Conservation (phyloP, 352 stramenopile species). For the Globisporangium camurandrum region DNA sequence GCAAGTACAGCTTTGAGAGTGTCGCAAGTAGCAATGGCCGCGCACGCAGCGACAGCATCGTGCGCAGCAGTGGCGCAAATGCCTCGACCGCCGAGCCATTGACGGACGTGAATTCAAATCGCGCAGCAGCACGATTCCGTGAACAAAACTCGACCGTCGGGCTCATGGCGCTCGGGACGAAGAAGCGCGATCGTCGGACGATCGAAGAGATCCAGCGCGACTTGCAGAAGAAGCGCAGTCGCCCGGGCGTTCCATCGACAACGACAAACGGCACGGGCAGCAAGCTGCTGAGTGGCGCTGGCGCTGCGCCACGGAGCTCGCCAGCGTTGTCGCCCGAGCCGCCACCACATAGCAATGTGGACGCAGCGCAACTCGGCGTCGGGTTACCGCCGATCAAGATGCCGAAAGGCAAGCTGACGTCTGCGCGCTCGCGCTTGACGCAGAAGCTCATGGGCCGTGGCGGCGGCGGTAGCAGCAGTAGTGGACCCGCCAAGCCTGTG, state of each 20-base stretch:
- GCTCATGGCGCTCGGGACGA: constrained; percentile 76
- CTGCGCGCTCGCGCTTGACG: constrained; percentile 57
- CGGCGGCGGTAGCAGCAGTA: constrained; percentile 19
- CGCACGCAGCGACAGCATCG: neutral
- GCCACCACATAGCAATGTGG: constrained; percentile 9
- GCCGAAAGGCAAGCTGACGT: constrained; percentile 62
- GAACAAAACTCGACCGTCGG: constrained; percentile 37
- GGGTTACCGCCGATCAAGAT: constrained; percentile 17
- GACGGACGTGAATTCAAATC: constrained; percentile 62
- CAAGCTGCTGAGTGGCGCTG: no score
- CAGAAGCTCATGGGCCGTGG: constrained; percentile 75
- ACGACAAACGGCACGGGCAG: no score
- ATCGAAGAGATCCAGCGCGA: constrained; percentile 86
- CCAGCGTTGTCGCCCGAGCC: constrained; percentile 63
- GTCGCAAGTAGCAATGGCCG: constrained; percentile 17
- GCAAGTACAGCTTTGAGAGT: constrained; percentile 35
- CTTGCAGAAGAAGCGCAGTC: constrained; percentile 51
- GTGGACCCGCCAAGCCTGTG: constrained; percentile 46
- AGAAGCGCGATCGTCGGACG: constrained; percentile 79
- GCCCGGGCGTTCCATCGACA: no score
- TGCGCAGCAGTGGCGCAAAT: no score
- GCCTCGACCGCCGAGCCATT: constrained; percentile 30
- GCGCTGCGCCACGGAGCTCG: constrained; percentile 52
- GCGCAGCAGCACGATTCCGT: constrained; percentile 57
- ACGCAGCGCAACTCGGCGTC: constrained; percentile 19